Evolutionary conservation across 148 eudicot species (phyloP).

Genomic region (Spergularia bocconei): DNA sequence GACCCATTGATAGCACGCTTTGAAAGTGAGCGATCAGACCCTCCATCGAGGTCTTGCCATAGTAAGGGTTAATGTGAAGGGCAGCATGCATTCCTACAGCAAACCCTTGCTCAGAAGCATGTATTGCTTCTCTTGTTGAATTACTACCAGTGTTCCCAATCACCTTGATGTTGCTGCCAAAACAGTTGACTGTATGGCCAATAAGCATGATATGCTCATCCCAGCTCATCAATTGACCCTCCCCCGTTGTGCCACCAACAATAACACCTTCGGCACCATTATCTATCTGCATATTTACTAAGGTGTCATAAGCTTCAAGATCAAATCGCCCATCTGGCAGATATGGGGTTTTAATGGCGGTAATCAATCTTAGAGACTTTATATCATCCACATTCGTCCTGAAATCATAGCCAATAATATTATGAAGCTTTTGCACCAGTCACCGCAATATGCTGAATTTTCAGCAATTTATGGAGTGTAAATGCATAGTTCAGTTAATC

Average conservation of each 20-base stretch:
- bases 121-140: conserved; percentile 92
- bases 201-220: conserved; percentile 95
- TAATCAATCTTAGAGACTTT: conserved; percentile 63
- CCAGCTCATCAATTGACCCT: conserved; percentile 93
- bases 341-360: conserved; percentile 88
- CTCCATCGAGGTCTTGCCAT: conserved; percentile 77
- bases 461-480: neutral
- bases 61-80: conserved; percentile 88
- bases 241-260: conserved; percentile 93
- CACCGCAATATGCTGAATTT: neutral
- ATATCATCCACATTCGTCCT: conserved; percentile 86
- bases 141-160: conserved; percentile 92
- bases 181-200: conserved; percentile 85
- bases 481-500: too few species aligned
- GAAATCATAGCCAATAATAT: conserved; percentile 21
- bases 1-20: conserved; percentile 79
- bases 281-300: conserved; percentile 78
- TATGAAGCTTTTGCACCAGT: neutral
- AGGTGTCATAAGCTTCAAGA: conserved; percentile 81
- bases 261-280: conserved; percentile 75
- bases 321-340: conserved; percentile 91
- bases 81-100: conserved; percentile 98
- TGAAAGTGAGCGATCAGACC: conserved; percentile 74
- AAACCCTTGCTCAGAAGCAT: conserved; percentile 88
- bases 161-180: conserved; percentile 70